Evolutionary conservation across 495 filamentous ascomycete genomes (phyloP), one percentile per base, ranked within the genome.

Genomic region (Neurospora sp.): DNA sequence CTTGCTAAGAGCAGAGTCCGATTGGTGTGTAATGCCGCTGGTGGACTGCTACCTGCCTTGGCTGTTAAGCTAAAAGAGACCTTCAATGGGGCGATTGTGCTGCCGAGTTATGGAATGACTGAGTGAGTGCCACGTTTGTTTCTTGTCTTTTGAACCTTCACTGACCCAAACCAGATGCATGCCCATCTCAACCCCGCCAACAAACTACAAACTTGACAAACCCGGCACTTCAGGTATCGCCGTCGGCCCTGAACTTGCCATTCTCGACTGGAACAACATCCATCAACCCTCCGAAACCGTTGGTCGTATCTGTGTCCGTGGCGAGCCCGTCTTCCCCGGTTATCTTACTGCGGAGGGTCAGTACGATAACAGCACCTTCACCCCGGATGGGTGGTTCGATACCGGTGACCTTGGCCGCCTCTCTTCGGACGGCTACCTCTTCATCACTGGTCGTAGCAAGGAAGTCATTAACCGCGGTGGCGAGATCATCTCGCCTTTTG

Each of bases 391-490:
- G 10, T 86, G 80, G 79, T 86, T 87, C 62, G 82, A 85, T 38
- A 86, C 85, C 39, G 85, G 86, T 38, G 86, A 88, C 74, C 77
- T 84, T 38, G 86, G 85, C 12, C 83, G 83, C 70, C 70, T 86
- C 38, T 85, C 87, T 72, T 72, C 75, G 6, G 83, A 88, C 44
- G 87, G 86, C 16, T 89, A 88, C 72, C 81, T 89, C 69, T 85
- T 85, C 76, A 84, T 89, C 72, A 89, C 87, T 20, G 88, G 88
- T 11, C 82, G 88, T 41, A 87, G 85, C 75, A 89, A 89, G 76
- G 88, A 89, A 74, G 82, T 89, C 46, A 89, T 89, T 75, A 89
- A 88, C 75, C 86, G 86, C 71, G 87, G 85, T 69, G 87, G 87
- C 8, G 88, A 89, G 76, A 85, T 88, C 59, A 89, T 89, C 71